phyloP scores from a whole-genome alignment of 345 rosid species.

The Cardamine chenopodiifolia region DNA sequence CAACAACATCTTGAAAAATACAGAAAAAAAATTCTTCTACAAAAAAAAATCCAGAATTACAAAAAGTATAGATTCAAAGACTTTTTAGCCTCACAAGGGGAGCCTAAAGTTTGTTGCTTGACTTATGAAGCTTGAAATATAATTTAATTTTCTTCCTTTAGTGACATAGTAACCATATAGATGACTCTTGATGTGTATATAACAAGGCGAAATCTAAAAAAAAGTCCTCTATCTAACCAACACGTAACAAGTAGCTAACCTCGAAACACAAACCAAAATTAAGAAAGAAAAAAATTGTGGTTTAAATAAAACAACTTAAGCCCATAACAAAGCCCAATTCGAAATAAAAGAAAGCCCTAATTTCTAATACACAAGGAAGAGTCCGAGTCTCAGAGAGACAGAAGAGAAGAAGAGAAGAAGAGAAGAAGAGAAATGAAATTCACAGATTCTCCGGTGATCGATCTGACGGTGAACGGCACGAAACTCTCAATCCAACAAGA shows the following conservation, averaged over 20 bases:
- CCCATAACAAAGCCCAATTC: slow-evolving; percentile 33
- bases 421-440: slow-evolving; percentile 61
- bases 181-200: too few species aligned
- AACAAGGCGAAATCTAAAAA: too few species aligned
- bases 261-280: too few species aligned
- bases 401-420: background rate
- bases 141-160: background rate
- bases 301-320: background rate
- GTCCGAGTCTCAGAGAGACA: too few species aligned
- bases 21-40: too few species aligned
- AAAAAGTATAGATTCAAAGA: too few species aligned
- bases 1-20: too few species aligned
- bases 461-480: slow-evolving; percentile 62
- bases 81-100: slow-evolving; percentile 99
- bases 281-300: background rate
- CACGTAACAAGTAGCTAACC: too few species aligned
- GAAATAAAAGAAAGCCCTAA: slow-evolving; percentile 18
- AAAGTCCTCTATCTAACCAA: too few species aligned
- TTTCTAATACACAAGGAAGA: background rate
- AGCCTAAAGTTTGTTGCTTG: slow-evolving; percentile 70
- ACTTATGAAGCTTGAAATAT: background rate
- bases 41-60: too few species aligned
- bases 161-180: too few species aligned
- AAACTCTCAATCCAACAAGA: slow-evolving; percentile 76
- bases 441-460: slow-evolving; percentile 87